Base-by-base conservation (phyloP, 148 eudicot genomes). In the Rhododendron kiyosumense region DNA sequence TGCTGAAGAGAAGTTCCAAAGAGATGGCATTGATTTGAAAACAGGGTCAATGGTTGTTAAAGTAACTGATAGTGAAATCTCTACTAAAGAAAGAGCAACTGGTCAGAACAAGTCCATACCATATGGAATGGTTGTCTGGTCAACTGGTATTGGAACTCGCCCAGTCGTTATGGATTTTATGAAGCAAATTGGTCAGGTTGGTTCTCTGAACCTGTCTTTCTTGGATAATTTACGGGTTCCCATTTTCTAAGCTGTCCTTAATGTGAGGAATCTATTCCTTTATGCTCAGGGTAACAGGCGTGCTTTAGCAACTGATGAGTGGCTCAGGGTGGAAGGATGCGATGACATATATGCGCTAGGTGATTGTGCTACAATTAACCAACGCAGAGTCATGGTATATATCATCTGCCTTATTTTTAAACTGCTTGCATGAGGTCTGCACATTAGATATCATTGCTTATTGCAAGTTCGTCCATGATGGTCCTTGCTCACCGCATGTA, bases 131-230 rank as follows among this genome's bases (percentile, higher is more conserved):
- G 82, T 83, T 30, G 88, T 86, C 78, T 86, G 88, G 88, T 75
- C 88, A 5, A 86, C 88, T 32, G 88, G 88, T 45, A 86, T 86
- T 59, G 88, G 88, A n/a, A 86, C 88, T 77, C 85, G 88, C 63
- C 85, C 88, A 75, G 45, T 86, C 1, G 38, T 86, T 43, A 54
- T 82, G 15, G 85, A 86, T 41, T 86, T 86, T n/a, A 86, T 86
- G 88, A 45, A 26, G 77, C 85, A 86, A 82, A 86, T 86, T 59
- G 88, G 88, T 14, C 88, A 86, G 83, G 88, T 86, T 83, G 59
- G 77, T 22, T 20, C 20, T 7, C 71, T 17, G 9, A 57, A 82
- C 77, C 69, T 14, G 28, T 49, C 78, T 26, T 79, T 69, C 49
- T 85, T 45, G 14, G 45, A 36, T 65, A 59, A 46, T 10, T 18